Conservation (phyloP, 805 yeast genomes). For the Candida mattraensis region DNA sequence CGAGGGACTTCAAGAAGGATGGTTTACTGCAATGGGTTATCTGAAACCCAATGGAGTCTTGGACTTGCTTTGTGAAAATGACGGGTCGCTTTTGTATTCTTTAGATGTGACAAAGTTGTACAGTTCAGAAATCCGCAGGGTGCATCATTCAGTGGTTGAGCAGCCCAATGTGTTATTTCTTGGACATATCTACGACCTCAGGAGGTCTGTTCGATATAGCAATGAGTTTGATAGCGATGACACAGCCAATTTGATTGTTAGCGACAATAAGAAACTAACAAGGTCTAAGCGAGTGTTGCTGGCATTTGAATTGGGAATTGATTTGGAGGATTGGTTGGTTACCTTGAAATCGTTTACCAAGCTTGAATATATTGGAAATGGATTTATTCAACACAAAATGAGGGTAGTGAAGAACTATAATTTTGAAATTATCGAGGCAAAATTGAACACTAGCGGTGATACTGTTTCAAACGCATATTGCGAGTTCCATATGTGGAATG, state of each 20-base stretch:
- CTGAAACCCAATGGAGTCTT: constrained; percentile 62
- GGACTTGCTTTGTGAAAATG: constrained; percentile 59
- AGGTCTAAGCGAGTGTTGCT: constrained; percentile 43
- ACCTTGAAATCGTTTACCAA: constrained; percentile 64
- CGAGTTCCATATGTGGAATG: constrained; percentile 71
- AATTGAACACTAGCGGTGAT: constrained; percentile 35
- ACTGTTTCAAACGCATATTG: constrained; percentile 46
- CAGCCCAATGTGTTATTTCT: constrained; percentile 58
- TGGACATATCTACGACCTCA: constrained; percentile 54
- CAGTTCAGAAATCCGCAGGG: constrained; percentile 60
- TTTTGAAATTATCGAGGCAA: constrained; percentile 66
- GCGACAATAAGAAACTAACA: constrained; percentile 11
- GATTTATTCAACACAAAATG: constrained; percentile 36
- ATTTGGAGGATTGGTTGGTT: constrained; percentile 76
- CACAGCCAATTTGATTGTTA: constrained; percentile 8
- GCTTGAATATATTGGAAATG: constrained; percentile 45
- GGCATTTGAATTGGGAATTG: constrained; percentile 65
- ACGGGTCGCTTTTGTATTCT: constrained; percentile 60
- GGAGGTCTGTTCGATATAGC: constrained; percentile 42
- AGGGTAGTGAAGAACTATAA: constrained; percentile 54
- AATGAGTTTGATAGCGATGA: constrained; percentile 21
- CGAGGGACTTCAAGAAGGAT: constrained; percentile 46
- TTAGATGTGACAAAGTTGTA: constrained; percentile 52
- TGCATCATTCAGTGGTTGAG: constrained; percentile 63
- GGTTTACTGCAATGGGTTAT: constrained; percentile 75